Conservation (phyloP, 345 rosid genomes). For the Hibiscus tridactylites region DNA sequence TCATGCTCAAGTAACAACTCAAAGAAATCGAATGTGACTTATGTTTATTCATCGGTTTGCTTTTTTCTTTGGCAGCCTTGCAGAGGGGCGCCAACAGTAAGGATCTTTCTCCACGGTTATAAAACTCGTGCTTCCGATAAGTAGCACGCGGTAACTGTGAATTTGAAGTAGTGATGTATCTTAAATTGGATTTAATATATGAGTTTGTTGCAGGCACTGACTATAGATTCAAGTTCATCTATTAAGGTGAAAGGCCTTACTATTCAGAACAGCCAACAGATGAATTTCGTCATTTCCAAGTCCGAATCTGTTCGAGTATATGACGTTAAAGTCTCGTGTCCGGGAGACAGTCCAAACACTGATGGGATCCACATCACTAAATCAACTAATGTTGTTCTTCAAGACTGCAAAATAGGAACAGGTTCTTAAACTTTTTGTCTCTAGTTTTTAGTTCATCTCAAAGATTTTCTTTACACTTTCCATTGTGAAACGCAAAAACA, state of each 20-base stretch:
- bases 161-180: not conserved
- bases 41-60: slow-evolving; percentile 10
- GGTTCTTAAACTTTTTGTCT: slow-evolving; percentile 33
- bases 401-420: slow-evolving; percentile 94
- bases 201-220: slow-evolving; percentile 56
- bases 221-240: slow-evolving; percentile 83
- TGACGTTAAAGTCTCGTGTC: slow-evolving; percentile 61
- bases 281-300: slow-evolving; percentile 73
- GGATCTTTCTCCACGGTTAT: slow-evolving; percentile 16
- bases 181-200: slow-evolving; percentile 14
- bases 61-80: slow-evolving; percentile 64
- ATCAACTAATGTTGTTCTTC: slow-evolving; percentile 66
- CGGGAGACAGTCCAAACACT: slow-evolving; percentile 93
- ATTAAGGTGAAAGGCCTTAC: slow-evolving; percentile 69
- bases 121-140: slow-evolving; percentile 9
- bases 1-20: slow-evolving; percentile 5
- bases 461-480: not conserved
- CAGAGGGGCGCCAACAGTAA: slow-evolving; percentile 80
- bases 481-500: not conserved
- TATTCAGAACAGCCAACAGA: slow-evolving; percentile 88
- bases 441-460: not conserved
- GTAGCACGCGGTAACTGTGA: not conserved
- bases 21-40: slow-evolving; percentile 13
- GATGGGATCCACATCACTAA: slow-evolving; percentile 88
- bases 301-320: slow-evolving; percentile 55